Conservation (phyloP, 2,329 filamentous ascomycete species). For the Neurospora sp. region DNA sequence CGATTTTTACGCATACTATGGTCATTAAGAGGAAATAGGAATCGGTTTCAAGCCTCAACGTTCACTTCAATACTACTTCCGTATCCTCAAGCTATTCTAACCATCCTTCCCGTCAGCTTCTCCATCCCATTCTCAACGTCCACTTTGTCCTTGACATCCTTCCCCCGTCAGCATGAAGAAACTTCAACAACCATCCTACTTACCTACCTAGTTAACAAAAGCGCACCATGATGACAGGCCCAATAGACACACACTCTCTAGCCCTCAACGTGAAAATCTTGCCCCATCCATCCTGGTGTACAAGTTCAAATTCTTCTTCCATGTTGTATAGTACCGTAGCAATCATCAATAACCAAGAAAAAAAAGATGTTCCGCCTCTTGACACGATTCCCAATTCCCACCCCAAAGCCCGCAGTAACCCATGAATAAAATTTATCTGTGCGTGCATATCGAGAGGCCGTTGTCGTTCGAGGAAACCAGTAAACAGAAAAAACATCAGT, state of each 20-base stretch:
- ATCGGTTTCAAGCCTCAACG: background rate
- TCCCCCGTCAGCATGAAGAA: background rate
- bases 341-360: background rate
- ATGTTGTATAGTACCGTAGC: background rate
- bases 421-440: background rate
- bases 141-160: background rate
- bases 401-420: background rate
- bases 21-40: background rate
- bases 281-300: background rate
- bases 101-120: background rate
- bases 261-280: background rate
- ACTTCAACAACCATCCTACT: background rate
- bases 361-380: background rate
- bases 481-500: background rate
- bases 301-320: background rate
- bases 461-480: slow-evolving; percentile 1
- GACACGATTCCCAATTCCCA: background rate
- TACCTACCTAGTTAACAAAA: background rate
- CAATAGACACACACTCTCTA: background rate
- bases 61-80: background rate
- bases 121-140: background rate
- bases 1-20: background rate
- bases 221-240: too few species aligned
- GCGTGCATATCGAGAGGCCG: background rate
- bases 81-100: background rate